Conservation (phyloP, 2,329 filamentous ascomycete genomes). For the Ceratocystis diversiconidia region DNA sequence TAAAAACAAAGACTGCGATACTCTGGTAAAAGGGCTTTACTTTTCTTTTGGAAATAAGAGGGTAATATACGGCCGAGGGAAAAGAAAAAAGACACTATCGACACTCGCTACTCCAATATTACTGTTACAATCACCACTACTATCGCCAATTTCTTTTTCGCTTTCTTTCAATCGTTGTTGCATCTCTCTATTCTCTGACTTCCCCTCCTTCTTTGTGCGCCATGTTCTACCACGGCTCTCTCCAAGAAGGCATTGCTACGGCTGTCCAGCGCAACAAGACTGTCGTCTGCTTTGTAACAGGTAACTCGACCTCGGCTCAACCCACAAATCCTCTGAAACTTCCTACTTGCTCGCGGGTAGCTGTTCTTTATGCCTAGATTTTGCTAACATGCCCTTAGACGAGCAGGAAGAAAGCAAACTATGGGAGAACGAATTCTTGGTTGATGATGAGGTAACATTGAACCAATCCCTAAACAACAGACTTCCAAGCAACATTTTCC, state of each 20-base stretch:
- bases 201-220: conserved; percentile 11
- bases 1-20: too few species aligned
- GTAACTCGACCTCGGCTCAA: conserved; percentile 31
- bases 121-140: not conserved
- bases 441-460: conserved; percentile 37
- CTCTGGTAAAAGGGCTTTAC: too few species aligned
- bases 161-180: not conserved
- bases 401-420: conserved; percentile 49
- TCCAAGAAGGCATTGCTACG: conserved; percentile 66
- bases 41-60: too few species aligned
- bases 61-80: too few species aligned
- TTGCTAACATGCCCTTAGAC: conserved; percentile 35
- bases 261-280: conserved; percentile 63
- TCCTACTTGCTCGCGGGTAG: too few species aligned
- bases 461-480: not conserved
- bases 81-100: too few species aligned
- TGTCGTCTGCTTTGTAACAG: conserved; percentile 72
- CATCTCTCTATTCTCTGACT: not conserved
- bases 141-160: not conserved
- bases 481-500: not conserved
- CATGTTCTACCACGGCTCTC: conserved; percentile 71
- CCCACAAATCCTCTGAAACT: not conserved
- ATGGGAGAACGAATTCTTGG: conserved; percentile 60
- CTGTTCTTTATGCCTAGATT: not conserved
- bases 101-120: too few species aligned